Evolutionary conservation across 208 protist species (phyloP).

Genomic region (Kentomonas sorsogonicus): DNA sequence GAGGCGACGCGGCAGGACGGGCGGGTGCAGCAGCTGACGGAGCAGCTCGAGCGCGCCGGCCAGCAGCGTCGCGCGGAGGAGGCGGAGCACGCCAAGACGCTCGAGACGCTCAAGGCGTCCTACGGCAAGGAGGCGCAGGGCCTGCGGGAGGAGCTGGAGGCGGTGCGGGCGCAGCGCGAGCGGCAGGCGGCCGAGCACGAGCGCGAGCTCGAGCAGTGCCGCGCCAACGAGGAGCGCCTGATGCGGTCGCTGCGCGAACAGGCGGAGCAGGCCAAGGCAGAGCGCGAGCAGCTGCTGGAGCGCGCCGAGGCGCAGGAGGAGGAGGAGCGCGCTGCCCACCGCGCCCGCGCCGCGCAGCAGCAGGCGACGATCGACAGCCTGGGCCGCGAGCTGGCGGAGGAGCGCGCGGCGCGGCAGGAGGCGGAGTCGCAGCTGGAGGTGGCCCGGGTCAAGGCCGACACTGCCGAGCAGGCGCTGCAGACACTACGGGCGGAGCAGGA

Average conservation of each 20-base stretch:
- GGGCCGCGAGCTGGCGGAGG: conserved; percentile 41
- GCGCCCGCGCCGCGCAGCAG: conserved; percentile 41
- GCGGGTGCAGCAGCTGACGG: conserved; percentile 40
- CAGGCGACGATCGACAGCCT: conserved; percentile 40
- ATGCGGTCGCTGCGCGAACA: conserved; percentile 44
- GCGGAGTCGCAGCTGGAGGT: conserved; percentile 54
- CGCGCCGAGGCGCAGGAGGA: conserved; percentile 47
- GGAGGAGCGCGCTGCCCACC: too few relatives aligned
- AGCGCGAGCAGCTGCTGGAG: conserved; percentile 49
- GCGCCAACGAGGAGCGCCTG: conserved; percentile 44
- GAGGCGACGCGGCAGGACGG: conserved; percentile 24
- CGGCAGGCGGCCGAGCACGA: conserved; percentile 34
- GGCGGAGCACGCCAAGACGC: conserved; percentile 30
- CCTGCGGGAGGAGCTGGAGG: conserved; percentile 38
- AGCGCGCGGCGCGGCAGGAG: conserved; percentile 49
- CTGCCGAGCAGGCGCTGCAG: conserved; percentile 32
- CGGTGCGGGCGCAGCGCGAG: conserved; percentile 20
- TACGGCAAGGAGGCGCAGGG: conserved; percentile 39
- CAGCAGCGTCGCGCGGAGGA: conserved; percentile 42
- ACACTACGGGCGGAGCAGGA: conserved; percentile 47
- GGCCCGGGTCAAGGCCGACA: conserved; percentile 42
- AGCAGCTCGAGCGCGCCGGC: conserved; percentile 42
- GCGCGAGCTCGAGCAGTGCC: conserved; percentile 32
- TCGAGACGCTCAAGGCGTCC: conserved; percentile 41
- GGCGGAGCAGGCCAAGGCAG: conserved; percentile 43